A percentile compares a stretch with the other conserved stretches of the same genome.
These are phyloP conservation scores for Ramaria rubella DNA, from an alignment of 768 basidiomycete species.

Conservation along the genomic window DNA sequence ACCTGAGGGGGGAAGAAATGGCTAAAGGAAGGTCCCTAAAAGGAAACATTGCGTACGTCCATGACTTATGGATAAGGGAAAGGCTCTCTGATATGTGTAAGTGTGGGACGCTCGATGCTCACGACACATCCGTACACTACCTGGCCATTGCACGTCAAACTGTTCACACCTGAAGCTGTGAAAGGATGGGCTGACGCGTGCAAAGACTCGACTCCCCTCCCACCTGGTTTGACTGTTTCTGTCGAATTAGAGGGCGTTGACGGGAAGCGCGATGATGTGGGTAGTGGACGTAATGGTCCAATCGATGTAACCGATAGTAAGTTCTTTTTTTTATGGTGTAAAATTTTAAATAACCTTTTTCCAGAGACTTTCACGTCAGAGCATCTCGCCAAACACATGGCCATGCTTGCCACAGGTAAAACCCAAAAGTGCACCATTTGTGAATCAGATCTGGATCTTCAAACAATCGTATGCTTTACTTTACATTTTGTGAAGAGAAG, in stretches of 20 bases:
- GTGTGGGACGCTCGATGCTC: constrained; percentile 59
- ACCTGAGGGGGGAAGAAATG: not conserved
- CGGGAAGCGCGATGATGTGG: constrained; percentile 48
- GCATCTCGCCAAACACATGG: constrained; percentile 13
- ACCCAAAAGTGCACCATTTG: constrained; percentile 27
- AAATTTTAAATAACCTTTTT: not conserved
- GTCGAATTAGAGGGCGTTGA: constrained; percentile 66
- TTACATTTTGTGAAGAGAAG: constrained; percentile 2
- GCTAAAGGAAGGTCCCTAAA: constrained; percentile 29
- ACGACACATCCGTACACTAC: constrained; percentile 57
- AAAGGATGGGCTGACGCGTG: constrained; percentile 43
- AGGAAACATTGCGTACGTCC: constrained; percentile 41
- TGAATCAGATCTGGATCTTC: constrained; percentile 32
- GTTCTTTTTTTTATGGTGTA: not conserved
- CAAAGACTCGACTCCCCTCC: constrained; percentile 29
- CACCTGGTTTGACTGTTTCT: constrained; percentile 43
- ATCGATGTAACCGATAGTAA: constrained; percentile 55
- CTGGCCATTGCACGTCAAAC: constrained; percentile 69
- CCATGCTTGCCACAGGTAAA: not conserved
- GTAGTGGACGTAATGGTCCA: constrained; percentile 49
- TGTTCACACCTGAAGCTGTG: constrained; percentile 61
- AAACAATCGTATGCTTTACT: constrained; percentile 34
- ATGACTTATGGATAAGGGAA: not conserved
- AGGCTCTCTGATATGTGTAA: constrained; percentile 19
- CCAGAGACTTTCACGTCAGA: constrained; percentile 10